These are phyloP conservation scores for Aspergillus pseudoterreus DNA, from an alignment of 2,329 filamentous ascomycete genomes.

Conservation along the genomic window DNA sequence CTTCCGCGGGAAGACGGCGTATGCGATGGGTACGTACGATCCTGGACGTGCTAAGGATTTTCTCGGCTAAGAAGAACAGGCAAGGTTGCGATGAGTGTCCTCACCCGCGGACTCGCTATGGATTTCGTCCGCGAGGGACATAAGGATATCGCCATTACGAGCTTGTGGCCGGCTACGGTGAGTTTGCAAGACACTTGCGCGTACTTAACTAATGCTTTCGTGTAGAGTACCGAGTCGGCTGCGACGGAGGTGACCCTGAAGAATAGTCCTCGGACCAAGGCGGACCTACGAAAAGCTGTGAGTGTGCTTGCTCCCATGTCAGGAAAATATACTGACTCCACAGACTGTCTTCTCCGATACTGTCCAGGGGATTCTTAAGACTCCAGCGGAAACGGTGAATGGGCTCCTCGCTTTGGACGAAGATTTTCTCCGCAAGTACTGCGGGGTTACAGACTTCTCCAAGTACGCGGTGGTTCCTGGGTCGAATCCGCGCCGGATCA, in stretches of 20 bases:
- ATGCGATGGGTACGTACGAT: constrained; percentile 56
- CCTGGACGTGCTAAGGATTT: too few species aligned
- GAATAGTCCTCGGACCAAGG: constrained; percentile 48
- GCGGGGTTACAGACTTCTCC: constrained; percentile 65
- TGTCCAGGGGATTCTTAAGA: constrained; percentile 65
- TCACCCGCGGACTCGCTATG: constrained; percentile 79
- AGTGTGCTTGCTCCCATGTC: constrained; percentile 7
- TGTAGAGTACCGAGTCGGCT: constrained; percentile 67
- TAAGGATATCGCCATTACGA: constrained; percentile 69
- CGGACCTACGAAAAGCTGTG: constrained; percentile 60
- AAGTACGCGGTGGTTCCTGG: constrained; percentile 69
- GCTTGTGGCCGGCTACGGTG: constrained; percentile 76
- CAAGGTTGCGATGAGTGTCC: constrained; percentile 76
- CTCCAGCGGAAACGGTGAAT: constrained; percentile 61
- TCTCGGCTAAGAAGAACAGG: constrained; percentile 33
- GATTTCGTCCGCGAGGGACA: constrained; percentile 68
- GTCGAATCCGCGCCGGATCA: constrained; percentile 65
- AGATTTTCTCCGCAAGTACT: constrained; percentile 67
- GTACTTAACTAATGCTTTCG: background rate
- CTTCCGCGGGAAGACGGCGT: constrained; percentile 80
- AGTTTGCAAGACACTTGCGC: constrained; percentile 25
- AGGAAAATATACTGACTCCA: constrained; percentile 1
- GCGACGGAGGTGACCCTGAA: constrained; percentile 57
- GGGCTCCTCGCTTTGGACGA: constrained; percentile 73
- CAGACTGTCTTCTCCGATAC: constrained; percentile 74